Percentiles rank a stretch among this genome's conserved stretches.
Evolutionary conservation across 495 filamentous ascomycete genomes (phyloP).

Genomic region (Penicillium cinerascens): DNA sequence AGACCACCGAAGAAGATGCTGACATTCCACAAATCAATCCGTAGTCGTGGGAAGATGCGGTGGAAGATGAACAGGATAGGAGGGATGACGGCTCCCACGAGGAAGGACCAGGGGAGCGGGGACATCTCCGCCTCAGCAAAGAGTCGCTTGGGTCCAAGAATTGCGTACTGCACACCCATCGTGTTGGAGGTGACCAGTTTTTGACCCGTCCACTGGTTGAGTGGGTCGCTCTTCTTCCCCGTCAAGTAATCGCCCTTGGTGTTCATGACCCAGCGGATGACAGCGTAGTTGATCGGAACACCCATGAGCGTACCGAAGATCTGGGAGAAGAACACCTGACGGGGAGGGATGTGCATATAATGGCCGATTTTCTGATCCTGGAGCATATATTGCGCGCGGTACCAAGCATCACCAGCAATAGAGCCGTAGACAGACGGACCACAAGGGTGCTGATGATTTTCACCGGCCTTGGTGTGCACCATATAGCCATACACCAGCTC

Average conservation of each 20-base stretch:
- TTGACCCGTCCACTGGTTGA: constrained; percentile 57
- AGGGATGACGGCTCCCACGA: constrained; percentile 50
- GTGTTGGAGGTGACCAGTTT: constrained; percentile 42
- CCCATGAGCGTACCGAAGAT: constrained; percentile 42
- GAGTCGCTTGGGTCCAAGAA: constrained; percentile 51
- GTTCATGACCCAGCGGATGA: constrained; percentile 45
- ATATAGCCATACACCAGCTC: constrained; percentile 56
- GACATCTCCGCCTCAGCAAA: constrained; percentile 48
- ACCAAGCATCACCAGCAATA: constrained; percentile 51
- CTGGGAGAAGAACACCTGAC: constrained; percentile 41
- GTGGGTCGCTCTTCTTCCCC: constrained; percentile 46
- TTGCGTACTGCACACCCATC: constrained; percentile 52
- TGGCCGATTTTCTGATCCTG: constrained; percentile 49
- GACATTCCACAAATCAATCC: constrained; percentile 54
- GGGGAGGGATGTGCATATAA: constrained; percentile 46
- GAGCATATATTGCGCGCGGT: constrained; percentile 49
- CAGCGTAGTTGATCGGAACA: constrained; percentile 42
- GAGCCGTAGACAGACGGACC: constrained; percentile 51
- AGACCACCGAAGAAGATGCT: constrained; percentile 48
- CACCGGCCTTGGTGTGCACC: constrained; percentile 44
- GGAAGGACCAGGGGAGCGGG: constrained; percentile 53
- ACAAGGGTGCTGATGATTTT: constrained; percentile 45
- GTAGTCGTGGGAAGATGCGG: constrained; percentile 43
- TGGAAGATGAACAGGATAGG: constrained; percentile 47
- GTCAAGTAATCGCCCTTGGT: constrained; percentile 52